Evolutionary conservation across 305 asterid species (phyloP).

Genomic region (Fraxinus sp.): DNA sequence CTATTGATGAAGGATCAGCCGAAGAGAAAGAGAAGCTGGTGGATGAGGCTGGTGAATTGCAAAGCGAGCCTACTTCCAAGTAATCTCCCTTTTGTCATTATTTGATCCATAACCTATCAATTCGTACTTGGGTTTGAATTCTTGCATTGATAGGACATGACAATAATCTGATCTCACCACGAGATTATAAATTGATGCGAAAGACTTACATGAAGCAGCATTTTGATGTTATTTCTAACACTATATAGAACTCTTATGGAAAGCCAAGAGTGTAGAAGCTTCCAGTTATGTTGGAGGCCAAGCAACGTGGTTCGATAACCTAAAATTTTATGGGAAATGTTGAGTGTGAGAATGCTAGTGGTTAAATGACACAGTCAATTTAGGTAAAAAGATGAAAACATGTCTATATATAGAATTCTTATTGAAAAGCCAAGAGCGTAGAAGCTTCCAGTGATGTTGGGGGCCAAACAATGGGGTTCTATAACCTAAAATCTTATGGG

Average conservation of each 20-base stretch:
- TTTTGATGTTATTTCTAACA: background rate
- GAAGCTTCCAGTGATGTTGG: background rate
- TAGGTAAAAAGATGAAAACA: background rate
- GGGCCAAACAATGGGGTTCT: background rate
- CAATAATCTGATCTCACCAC: background rate
- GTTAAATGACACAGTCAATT: background rate
- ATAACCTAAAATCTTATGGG: background rate
- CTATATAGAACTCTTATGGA: background rate
- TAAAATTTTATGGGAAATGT: background rate
- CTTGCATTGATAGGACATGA: background rate
- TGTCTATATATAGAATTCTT: background rate
- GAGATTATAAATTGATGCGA: background rate
- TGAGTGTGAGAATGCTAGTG: background rate
- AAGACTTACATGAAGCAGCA: background rate
- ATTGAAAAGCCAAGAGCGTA: background rate
- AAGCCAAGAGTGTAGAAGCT: background rate
- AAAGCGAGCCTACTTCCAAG: conserved; percentile 14
- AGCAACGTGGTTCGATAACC: background rate
- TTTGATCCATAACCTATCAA: background rate
- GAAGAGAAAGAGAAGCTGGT: conserved; percentile 19
- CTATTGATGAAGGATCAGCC: conserved; percentile 8
- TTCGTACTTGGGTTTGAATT: background rate
- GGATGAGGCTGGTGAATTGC: conserved; percentile 7
- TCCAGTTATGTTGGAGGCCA: background rate
- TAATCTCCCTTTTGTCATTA: background rate